Conservation (phyloP, 495 filamentous ascomycete genomes). For the Cercophora scortea region DNA sequence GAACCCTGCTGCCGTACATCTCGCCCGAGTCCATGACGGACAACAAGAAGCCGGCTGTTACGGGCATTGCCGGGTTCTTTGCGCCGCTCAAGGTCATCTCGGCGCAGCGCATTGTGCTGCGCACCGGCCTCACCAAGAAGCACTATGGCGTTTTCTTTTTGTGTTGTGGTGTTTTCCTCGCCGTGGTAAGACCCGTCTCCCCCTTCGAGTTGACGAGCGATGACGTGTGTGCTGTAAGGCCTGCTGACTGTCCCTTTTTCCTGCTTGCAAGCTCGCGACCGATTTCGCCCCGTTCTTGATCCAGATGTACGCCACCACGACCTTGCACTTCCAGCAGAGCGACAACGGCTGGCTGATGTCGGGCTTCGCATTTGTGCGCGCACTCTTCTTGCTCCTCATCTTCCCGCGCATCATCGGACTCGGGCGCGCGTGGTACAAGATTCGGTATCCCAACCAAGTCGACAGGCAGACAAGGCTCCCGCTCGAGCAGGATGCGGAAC, state of each 20-base stretch:
- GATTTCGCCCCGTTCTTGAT: slow-evolving; percentile 44
- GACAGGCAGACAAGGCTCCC: not conserved
- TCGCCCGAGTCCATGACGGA: slow-evolving; percentile 23
- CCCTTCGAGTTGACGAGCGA: no score
- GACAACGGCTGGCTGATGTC: slow-evolving; percentile 49
- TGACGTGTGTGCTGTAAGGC: no score
- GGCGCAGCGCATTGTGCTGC: slow-evolving; percentile 36
- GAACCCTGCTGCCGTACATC: slow-evolving; percentile 33
- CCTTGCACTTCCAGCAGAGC: slow-evolving; percentile 43
- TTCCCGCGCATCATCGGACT: slow-evolving; percentile 46
- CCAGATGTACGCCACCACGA: slow-evolving; percentile 47
- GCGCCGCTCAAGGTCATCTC: slow-evolving; percentile 44
- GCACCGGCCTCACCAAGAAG: slow-evolving; percentile 29
- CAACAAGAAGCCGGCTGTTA: slow-evolving; percentile 20
- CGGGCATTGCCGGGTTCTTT: slow-evolving; percentile 39
- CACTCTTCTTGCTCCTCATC: slow-evolving; percentile 43
- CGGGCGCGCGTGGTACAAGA: slow-evolving; percentile 40
- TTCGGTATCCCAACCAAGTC: not conserved
- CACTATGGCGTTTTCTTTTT: slow-evolving; percentile 47
- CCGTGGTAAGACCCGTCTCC: slow-evolving; percentile 31
- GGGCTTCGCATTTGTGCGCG: slow-evolving; percentile 43
- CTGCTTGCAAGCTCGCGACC: slow-evolving; percentile 37
- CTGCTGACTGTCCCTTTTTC: not conserved
- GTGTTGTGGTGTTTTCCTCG: slow-evolving; percentile 47
- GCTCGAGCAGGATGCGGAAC: not conserved